Conservation (phyloP, 805 yeast genomes). For the Yarrowia bubula region DNA sequence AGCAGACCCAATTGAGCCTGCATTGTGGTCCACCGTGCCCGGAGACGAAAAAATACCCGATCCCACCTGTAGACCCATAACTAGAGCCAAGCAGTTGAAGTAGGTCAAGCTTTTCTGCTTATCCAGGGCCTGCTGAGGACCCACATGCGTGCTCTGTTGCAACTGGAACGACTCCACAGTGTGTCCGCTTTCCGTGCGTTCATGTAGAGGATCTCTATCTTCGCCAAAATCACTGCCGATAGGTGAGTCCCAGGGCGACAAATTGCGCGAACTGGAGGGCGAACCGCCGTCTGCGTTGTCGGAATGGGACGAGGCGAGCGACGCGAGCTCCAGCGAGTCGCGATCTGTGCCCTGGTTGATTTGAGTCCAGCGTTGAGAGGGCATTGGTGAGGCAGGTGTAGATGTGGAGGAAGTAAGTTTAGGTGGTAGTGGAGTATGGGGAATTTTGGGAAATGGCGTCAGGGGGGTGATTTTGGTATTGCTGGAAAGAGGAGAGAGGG, state of each 20-base stretch:
- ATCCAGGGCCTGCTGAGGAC: constrained; percentile 33
- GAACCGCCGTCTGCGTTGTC: constrained; percentile 26
- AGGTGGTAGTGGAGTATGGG: not conserved
- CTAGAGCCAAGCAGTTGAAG: constrained; percentile 42
- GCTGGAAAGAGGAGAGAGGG: not conserved
- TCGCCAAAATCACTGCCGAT: constrained; percentile 25
- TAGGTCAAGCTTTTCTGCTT: constrained; percentile 36
- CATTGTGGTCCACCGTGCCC: constrained; percentile 40
- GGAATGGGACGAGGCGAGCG: constrained; percentile 38
- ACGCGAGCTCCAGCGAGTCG: constrained; percentile 40
- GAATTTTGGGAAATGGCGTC: too few relatives aligned
- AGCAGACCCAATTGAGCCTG: constrained; percentile 43
- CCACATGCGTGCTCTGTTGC: constrained; percentile 32
- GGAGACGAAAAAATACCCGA: constrained; percentile 48
- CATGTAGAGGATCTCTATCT: constrained; percentile 28
- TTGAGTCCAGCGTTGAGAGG: constrained; percentile 24
- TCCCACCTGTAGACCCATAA: constrained; percentile 46
- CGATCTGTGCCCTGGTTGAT: constrained; percentile 20
- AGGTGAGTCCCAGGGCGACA: constrained; percentile 34
- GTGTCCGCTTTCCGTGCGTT: constrained; percentile 28
- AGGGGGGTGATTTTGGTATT: not conserved
- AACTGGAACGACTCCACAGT: constrained; percentile 33
- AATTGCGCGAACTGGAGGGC: constrained; percentile 30
- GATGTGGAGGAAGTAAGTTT: not conserved
- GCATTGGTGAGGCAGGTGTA: not conserved